phyloP scores from a whole-genome alignment of 768 basidiomycete species.

The Candolleomyces eurysporus region DNA sequence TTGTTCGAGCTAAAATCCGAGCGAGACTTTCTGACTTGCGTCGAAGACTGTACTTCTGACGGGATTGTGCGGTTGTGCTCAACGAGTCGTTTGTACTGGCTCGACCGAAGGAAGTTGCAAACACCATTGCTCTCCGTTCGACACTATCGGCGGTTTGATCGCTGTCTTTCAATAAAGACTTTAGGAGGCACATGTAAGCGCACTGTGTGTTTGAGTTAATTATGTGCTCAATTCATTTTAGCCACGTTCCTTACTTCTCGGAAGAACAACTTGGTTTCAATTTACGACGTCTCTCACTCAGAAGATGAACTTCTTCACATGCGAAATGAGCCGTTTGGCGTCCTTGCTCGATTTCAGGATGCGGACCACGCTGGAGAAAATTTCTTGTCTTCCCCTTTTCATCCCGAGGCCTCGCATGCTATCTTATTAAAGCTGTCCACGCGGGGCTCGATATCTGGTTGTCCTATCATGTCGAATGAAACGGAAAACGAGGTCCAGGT shows the following conservation, averaged over 20 bases:
- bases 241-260: conserved; percentile 60
- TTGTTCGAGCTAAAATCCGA: neutral
- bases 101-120: conserved; percentile 59
- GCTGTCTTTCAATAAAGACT: conserved; percentile 47
- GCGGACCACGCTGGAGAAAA: neutral
- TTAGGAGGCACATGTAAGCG: conserved; percentile 25
- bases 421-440: conserved; percentile 46
- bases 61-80: conserved; percentile 54
- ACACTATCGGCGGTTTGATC: conserved; percentile 61
- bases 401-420: neutral
- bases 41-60: conserved; percentile 43
- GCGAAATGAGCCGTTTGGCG: conserved; percentile 41
- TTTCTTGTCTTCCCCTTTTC: conserved; percentile 29
- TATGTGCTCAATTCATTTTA: neutral
- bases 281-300: conserved; percentile 59
- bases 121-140: conserved; percentile 60
- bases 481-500: conserved; percentile 34
- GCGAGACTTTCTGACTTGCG: conserved; percentile 50
- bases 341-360: conserved; percentile 27
- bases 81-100: conserved; percentile 65
- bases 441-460: conserved; percentile 42
- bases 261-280: conserved; percentile 53
- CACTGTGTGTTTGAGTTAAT: neutral
- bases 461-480: conserved; percentile 36
- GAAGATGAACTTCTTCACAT: conserved; percentile 42